A percentile compares a stretch with the other conserved stretches of the same genome.
Conservation (phyloP, 495 filamentous ascomycete genomes). For the Penicillium verhagenii region DNA sequence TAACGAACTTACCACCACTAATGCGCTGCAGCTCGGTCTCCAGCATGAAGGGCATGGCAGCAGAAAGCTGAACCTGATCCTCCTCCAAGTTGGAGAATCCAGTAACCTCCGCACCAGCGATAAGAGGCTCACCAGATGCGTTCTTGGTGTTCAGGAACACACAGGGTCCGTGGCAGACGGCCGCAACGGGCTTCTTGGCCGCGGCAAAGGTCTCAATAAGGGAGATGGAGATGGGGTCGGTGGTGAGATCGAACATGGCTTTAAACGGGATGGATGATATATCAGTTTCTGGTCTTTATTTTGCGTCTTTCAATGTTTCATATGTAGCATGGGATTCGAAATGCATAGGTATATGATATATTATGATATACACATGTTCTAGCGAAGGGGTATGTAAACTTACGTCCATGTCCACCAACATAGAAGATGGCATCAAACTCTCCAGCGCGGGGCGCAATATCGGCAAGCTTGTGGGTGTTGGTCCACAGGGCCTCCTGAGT, state of each 20-base stretch:
- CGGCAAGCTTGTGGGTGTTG: constrained; percentile 53
- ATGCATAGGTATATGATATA: no score
- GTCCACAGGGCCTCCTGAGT: constrained; percentile 58
- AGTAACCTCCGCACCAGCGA: constrained; percentile 59
- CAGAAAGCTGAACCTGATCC: constrained; percentile 44
- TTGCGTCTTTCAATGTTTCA: no score
- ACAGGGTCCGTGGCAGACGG: constrained; percentile 69
- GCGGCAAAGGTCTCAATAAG: constrained; percentile 61
- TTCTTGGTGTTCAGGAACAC: constrained; percentile 60
- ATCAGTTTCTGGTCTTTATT: no score
- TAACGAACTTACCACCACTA: constrained; percentile 57
- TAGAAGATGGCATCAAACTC: constrained; percentile 72
- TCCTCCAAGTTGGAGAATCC: constrained; percentile 72
- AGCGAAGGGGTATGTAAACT: constrained; percentile 12
- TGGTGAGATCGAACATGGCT: constrained; percentile 71
- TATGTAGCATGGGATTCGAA: no score
- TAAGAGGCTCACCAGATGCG: constrained; percentile 46
- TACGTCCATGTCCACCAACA: constrained; percentile 76
- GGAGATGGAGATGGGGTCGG: constrained; percentile 48
- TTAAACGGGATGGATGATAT: no score
- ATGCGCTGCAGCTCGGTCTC: constrained; percentile 56
- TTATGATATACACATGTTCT: no score
- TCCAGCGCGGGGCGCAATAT: constrained; percentile 48
- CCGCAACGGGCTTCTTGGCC: constrained; percentile 60
- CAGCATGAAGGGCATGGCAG: constrained; percentile 61